phyloP scores from a whole-genome alignment of 169 alveolate species.

The Haemoproteus tartakovskyi region DNA sequence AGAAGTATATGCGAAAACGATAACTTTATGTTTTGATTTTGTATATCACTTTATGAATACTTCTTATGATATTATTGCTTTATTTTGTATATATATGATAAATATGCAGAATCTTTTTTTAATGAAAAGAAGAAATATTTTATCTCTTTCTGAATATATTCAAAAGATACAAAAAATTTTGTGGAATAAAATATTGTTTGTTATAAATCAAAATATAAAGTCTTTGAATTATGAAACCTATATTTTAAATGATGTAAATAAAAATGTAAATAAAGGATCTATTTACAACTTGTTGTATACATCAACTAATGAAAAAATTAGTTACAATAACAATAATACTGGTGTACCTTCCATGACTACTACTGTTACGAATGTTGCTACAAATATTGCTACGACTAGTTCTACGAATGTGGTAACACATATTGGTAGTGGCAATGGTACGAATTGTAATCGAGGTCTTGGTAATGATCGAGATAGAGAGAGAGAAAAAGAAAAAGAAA shows the following conservation, averaged over 20 bases:
- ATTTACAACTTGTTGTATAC: not conserved
- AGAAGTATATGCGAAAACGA: conserved; percentile 31
- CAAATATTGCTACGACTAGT: too few relatives aligned
- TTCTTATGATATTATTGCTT: conserved; percentile 27
- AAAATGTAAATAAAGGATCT: not conserved
- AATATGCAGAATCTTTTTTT: conserved; percentile 4
- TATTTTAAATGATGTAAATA: not conserved
- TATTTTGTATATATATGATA: conserved; percentile 25
- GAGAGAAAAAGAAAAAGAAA: too few relatives aligned
- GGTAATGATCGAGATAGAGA: too few relatives aligned
- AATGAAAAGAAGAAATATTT: conserved; percentile 2
- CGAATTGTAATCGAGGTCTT: too few relatives aligned
- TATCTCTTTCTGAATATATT: conserved; percentile 8
- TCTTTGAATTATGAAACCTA: not conserved
- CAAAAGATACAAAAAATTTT: conserved; percentile 8
- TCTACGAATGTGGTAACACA: too few relatives aligned
- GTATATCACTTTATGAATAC: conserved; percentile 4
- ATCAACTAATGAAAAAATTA: too few relatives aligned
- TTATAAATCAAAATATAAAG: conserved; percentile 8
- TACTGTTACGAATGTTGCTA: too few relatives aligned
- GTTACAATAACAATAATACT: too few relatives aligned
- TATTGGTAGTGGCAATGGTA: too few relatives aligned
- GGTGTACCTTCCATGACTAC: too few relatives aligned
- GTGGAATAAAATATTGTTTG: conserved; percentile 18
- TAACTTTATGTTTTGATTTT: conserved; percentile 24